These are phyloP conservation scores for Gypsophila paniculata DNA, from an alignment of 179 eudicot genomes.

Conservation along the genomic window DNA sequence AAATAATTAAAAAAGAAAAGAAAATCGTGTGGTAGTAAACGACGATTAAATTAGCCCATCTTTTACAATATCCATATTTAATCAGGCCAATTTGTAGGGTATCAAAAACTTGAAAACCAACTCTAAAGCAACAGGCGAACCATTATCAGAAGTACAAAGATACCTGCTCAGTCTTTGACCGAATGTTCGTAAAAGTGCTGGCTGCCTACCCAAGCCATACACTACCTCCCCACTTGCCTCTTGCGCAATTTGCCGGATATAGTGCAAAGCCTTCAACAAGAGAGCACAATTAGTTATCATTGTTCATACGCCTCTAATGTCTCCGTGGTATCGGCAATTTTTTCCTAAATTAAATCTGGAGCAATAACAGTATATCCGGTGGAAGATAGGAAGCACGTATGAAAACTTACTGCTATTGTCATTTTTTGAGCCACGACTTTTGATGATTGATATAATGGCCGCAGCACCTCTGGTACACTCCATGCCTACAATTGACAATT, in stretches of 20 bases:
- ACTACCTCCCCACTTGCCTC: conserved; percentile 93
- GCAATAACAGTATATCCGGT: too few relatives aligned
- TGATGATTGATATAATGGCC: conserved; percentile 90
- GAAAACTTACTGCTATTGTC: conserved; percentile 78
- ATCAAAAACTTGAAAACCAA: neutral
- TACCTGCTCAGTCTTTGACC: conserved; percentile 93
- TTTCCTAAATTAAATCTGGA: too few relatives aligned
- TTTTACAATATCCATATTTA: neutral
- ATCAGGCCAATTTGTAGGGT: neutral
- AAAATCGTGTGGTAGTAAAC: too few relatives aligned
- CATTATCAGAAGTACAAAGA: neutral
- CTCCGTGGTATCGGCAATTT: too few relatives aligned
- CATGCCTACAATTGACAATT: conserved; percentile 53
- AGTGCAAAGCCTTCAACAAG: conserved; percentile 64
- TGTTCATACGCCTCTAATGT: neutral
- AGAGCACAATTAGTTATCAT: conserved; percentile 8
- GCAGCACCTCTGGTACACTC: conserved; percentile 92
- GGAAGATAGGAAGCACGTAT: neutral
- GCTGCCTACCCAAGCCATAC: conserved; percentile 86
- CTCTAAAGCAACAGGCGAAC: neutral
- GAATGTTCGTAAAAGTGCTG: conserved; percentile 83
- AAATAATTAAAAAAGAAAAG: too few relatives aligned
- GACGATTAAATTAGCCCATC: too few relatives aligned
- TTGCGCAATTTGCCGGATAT: conserved; percentile 82
- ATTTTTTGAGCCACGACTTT: conserved; percentile 89